Evolutionary conservation across 2,329 filamentous ascomycete species (phyloP).

Genomic region (Sporothrix protearum): DNA sequence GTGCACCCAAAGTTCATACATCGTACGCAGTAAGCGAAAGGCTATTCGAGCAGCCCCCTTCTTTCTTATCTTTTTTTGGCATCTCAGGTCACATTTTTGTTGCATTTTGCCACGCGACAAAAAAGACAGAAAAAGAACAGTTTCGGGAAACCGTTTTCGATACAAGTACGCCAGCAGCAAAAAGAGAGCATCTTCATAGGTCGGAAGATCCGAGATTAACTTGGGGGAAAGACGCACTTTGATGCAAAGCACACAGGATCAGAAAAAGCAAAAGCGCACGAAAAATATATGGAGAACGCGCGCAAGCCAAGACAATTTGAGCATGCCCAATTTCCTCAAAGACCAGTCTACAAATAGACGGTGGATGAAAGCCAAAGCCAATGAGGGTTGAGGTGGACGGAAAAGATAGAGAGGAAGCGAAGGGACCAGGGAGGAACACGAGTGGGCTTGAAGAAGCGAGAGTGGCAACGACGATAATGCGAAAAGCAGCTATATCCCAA

Average conservation of each 20-base stretch:
- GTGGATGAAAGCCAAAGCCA: neutral
- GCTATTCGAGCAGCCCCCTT: neutral
- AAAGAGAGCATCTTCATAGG: neutral
- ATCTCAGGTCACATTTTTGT: neutral
- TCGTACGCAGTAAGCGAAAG: neutral
- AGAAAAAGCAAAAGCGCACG: neutral
- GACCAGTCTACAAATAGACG: constrained; percentile 1
- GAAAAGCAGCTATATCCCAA: neutral
- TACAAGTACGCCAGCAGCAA: neutral
- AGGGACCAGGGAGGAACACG: neutral
- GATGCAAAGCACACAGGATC: neutral
- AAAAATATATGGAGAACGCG: neutral
- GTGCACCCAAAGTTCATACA: neutral
- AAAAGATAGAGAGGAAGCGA: neutral
- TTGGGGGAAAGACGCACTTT: neutral
- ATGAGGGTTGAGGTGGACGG: neutral
- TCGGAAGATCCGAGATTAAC: constrained; percentile 1
- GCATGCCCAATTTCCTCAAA: constrained; percentile 1
- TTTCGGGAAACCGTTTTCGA: neutral
- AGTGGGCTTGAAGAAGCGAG: neutral
- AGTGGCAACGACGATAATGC: neutral
- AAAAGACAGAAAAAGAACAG: neutral
- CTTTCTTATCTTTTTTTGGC: no score
- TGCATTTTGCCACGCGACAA: neutral
- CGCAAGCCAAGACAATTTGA: constrained; percentile 1